These are phyloP conservation scores for Carex cristatella DNA, from an alignment of 176 grass and related monocot species.

Conservation along the genomic window DNA sequence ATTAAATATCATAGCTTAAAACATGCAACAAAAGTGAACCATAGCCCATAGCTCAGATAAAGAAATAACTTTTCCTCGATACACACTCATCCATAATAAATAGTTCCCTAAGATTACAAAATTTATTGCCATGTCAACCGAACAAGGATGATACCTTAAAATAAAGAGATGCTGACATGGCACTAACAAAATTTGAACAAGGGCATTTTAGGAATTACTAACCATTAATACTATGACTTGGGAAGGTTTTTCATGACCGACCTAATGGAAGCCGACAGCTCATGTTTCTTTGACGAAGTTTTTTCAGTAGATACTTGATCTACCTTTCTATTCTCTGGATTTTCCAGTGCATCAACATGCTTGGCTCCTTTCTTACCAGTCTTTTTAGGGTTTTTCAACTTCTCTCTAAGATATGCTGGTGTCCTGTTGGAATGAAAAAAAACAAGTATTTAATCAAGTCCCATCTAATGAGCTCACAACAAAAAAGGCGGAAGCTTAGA, in stretches of 20 bases:
- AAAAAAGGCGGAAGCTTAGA: background rate
- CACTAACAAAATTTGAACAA: background rate
- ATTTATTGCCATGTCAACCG: background rate
- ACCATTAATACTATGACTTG: background rate
- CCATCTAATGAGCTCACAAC: background rate
- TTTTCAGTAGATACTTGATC: background rate
- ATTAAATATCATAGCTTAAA: background rate
- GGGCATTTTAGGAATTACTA: background rate
- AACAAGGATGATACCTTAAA: background rate
- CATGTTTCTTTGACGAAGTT: background rate
- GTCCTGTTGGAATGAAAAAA: background rate
- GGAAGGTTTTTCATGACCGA: constrained; percentile 20
- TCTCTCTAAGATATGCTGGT: constrained; percentile 10
- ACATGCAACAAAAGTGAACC: background rate
- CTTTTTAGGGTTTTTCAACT: constrained; percentile 1
- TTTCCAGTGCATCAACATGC: background rate
- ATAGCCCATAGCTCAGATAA: background rate
- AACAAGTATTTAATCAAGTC: too few species aligned
- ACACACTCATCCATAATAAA: background rate
- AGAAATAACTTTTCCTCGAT: background rate
- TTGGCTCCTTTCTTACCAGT: constrained; percentile 3
- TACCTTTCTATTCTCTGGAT: background rate
- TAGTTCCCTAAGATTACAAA: constrained; percentile 9
- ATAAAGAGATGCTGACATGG: background rate
- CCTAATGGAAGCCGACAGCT: constrained; percentile 12